phyloP scores from a whole-genome alignment of 768 basidiomycete genomes.

The Leucogyrophana mollusca region DNA sequence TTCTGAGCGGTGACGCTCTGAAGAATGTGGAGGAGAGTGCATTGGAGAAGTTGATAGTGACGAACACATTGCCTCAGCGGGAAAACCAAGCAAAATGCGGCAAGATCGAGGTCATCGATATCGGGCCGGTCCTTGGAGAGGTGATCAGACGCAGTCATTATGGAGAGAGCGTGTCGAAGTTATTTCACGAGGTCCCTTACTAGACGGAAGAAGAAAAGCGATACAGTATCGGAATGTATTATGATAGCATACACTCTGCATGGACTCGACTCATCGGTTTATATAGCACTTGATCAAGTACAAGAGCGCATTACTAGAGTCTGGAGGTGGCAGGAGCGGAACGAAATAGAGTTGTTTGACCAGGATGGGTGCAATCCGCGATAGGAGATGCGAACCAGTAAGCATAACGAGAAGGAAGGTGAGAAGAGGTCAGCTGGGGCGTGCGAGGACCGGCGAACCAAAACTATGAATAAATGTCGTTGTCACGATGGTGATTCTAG shows the following conservation, averaged over 20 bases:
- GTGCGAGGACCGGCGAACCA: too few species aligned
- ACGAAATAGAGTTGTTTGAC: too few species aligned
- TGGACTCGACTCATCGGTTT: too few species aligned
- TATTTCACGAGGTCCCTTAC: conserved; percentile 89
- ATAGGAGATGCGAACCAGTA: too few species aligned
- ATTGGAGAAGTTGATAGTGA: conserved; percentile 94
- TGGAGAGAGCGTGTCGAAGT: conserved; percentile 89
- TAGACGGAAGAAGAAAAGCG: conserved; percentile 33
- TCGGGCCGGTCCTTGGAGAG: conserved; percentile 93
- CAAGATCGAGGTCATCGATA: conserved; percentile 92
- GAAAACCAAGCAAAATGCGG: conserved; percentile 68
- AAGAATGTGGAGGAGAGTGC: conserved; percentile 66
- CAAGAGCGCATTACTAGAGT: too few species aligned
- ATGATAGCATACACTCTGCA: neutral
- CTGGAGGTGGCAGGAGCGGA: too few species aligned
- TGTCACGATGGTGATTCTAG: too few species aligned
- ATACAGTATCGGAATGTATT: neutral
- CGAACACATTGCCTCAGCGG: conserved; percentile 93
- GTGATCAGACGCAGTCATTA: conserved; percentile 95
- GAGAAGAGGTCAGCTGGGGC: too few species aligned
- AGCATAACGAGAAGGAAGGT: too few species aligned
- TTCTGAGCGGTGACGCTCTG: conserved; percentile 88
- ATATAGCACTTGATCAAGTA: too few species aligned
- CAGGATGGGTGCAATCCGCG: too few species aligned
- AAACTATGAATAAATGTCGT: too few species aligned